A percentile compares a stretch with the other conserved stretches of the same genome.
These are phyloP conservation scores for Paxillus involutus DNA, from an alignment of 768 basidiomycete genomes.

Conservation along the genomic window DNA sequence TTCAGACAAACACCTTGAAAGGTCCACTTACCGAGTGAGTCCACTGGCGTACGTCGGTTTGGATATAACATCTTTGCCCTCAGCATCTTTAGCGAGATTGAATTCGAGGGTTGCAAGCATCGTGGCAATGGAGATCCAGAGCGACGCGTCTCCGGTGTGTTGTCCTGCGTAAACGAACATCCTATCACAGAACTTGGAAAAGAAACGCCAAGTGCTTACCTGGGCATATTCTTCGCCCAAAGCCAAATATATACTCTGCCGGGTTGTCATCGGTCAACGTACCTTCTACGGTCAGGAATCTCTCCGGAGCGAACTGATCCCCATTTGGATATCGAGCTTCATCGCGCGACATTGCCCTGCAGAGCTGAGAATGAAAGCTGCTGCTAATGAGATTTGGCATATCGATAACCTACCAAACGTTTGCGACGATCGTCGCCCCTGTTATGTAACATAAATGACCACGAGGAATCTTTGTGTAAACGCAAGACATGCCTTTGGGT, in stretches of 20 bases:
- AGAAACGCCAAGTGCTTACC: no score
- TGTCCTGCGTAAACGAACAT: constrained; percentile 1
- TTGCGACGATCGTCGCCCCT: constrained; percentile 6
- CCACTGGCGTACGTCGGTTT: constrained; percentile 2
- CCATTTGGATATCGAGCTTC: no score
- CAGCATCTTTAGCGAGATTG: background rate
- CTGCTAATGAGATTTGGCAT: no score
- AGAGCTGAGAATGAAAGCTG: no score
- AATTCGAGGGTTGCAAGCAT: constrained; percentile 15
- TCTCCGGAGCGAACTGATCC: no score
- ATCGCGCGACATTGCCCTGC: no score
- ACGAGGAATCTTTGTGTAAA: no score
- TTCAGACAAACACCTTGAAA: background rate
- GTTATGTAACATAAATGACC: background rate
- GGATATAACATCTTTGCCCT: constrained; percentile 2
- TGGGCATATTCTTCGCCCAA: no score
- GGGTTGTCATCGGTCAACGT: no score
- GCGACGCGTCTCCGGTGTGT: constrained; percentile 1
- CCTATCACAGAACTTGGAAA: no score
- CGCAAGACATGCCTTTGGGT: constrained; percentile 10
- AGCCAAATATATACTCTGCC: no score
- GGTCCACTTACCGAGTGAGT: constrained; percentile 1
- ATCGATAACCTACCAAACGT: constrained; percentile 8
- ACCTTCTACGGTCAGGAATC: no score
- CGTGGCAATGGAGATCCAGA: constrained; percentile 12